Evolutionary conservation across 495 filamentous ascomycete genomes (phyloP).

Genomic region (Penicillium parvum): DNA sequence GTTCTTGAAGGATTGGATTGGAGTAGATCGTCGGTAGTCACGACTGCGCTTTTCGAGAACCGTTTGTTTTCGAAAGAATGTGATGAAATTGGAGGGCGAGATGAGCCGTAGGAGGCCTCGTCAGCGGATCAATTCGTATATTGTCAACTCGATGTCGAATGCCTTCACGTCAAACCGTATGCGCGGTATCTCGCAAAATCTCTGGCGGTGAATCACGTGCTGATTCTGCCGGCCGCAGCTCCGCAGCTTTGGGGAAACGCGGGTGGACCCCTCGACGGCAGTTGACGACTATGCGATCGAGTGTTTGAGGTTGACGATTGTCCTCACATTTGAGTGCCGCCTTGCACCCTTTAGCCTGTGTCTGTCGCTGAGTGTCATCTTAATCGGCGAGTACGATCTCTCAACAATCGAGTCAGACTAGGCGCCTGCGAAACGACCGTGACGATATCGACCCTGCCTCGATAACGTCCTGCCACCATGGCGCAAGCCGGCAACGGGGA

Average conservation of each 20-base stretch:
- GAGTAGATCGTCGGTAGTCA: too few relatives aligned
- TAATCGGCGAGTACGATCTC: slow-evolving; percentile 2
- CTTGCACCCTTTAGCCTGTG: not conserved
- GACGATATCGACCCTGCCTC: slow-evolving; percentile 1
- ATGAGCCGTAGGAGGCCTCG: not conserved
- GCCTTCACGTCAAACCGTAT: too few relatives aligned
- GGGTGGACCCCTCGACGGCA: slow-evolving; percentile 6
- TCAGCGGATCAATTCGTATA: not conserved
- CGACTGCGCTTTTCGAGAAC: too few relatives aligned
- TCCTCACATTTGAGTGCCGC: not conserved
- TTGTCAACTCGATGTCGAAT: not conserved
- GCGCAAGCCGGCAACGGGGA: slow-evolving; percentile 34
- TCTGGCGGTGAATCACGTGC: slow-evolving; percentile 27
- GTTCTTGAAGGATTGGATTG: too few relatives aligned
- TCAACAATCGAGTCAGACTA: slow-evolving; percentile 8
- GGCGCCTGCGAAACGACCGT: not conserved
- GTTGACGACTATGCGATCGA: slow-evolving; percentile 1
- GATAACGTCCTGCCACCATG: slow-evolving; percentile 25
- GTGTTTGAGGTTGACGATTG: slow-evolving; percentile 6
- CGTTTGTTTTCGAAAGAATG: too few relatives aligned
- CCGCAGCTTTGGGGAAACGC: slow-evolving; percentile 15
- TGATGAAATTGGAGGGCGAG: too few relatives aligned
- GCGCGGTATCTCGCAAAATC: slow-evolving; percentile 15
- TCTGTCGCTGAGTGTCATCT: not conserved
- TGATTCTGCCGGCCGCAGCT: slow-evolving; percentile 21